Base-by-base conservation (phyloP, 805 yeast genomes). In the Wickerhamomyces tratensis region DNA sequence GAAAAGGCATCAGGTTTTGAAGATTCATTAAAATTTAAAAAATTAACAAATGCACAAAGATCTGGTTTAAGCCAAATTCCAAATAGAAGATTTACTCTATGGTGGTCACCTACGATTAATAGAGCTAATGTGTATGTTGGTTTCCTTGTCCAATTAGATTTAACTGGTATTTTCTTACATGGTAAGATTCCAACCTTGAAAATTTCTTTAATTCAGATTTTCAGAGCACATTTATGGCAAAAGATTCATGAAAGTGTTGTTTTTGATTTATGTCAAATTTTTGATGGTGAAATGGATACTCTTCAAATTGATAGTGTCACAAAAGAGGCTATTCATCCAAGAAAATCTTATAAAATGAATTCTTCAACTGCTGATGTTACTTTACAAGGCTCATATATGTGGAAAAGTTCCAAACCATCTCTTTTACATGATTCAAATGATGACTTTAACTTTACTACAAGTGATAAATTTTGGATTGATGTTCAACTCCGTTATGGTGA, bases 81-180 rank as follows among this genome's bases (percentile, higher is more conserved):
- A 4, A 93, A 93, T 58, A 81, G 99, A 59, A 75, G 99, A 38
- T 93, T 93, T 58, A 93, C 98, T 0, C 67, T 93, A 30, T 93
- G 99, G 99, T 93, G 99, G 99, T 88, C 97, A 0, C 99, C 99
- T 6, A 93, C 99, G 0, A 93, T 93, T 53, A 93, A 93, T 56
- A 76, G 99, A 49, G 98, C 98, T 6, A 93, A 93, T 57, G 98
- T 93, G 26, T 93, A 93, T 57, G 97, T 93, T 44, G 99, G 99
- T 27, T 93, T 93, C 67, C 70, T 89, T 56, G 98, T 93, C 29
- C 99, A 93, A 59, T 69, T 93, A 38, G 99, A 93, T 63, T 68
- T 93, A 56, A 93, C 99, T 0, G 99, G 98, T 54, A 91, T 93
- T 29, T 93, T 93, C 62, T 68, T 93, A 40, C 99, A 93, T 58